Base-by-base conservation (phyloP, 2,329 filamentous ascomycete genomes). In the Hymenoscyphus salicellus region DNA sequence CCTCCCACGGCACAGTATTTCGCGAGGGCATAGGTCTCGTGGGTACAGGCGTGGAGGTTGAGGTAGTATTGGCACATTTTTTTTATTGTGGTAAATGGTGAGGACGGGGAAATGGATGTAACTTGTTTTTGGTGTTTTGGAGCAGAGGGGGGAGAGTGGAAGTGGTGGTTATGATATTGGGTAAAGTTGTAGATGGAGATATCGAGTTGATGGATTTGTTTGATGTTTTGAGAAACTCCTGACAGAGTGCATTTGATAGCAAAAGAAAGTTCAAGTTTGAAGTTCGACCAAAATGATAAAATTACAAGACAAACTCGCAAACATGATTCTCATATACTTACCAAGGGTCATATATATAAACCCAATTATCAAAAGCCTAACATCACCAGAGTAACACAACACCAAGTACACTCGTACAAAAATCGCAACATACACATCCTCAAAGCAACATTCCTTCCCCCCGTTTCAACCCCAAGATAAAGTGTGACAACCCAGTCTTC, bases 11-110 rank as follows among this genome's bases (percentile, higher is more conserved):
- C 30, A 49, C 73, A 75, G 65, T 71, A 72, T 62, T 72, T 73
- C 5, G 67, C 74, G 0, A 75, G 62, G 0, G 72, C 72, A 59
- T 72, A 70, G 16, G 67, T 71, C 23, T 62, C 63, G 61, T 74
- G 72, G 26, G 69, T 69, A 63, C 73, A 75, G 41, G 63, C 64
- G 62, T 72, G 73, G 10, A 64, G 55, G 63, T 75, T 72, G n/a
- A 67, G 64, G 64, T 75, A 75, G 65, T 68, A 75, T 30, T 72
- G 56, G 43, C 73, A 75, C 72, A 75, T 75, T 8, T n/a, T 70
- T 63, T 17, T 17, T 26, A 1, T 36, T 17, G 33, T n/a, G n/a
- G n/a, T n/a, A n/a, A n/a, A n/a, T n/a, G n/a, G n/a, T n/a, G n/a
- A 41, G 20, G 7, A n/a, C 3, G 28, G 7, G 5, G n/a, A 5